These are phyloP conservation scores for Parsonsia alboflavescens DNA, from an alignment of 257 asterid species.

Conservation along the genomic window DNA sequence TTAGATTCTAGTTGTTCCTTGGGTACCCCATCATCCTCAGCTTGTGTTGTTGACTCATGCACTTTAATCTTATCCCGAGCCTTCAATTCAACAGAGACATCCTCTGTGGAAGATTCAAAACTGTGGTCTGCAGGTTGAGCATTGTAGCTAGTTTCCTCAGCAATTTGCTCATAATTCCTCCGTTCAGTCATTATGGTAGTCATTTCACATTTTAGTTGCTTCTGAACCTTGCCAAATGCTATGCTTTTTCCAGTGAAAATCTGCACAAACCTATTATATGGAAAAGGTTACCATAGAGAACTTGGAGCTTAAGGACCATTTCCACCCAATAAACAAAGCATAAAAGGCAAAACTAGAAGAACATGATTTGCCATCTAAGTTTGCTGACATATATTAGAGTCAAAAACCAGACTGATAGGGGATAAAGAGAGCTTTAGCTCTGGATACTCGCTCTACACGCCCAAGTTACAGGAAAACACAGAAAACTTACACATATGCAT, in stretches of 20 bases:
- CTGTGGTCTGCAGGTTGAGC: slow-evolving; percentile 9
- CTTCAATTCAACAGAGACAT: slow-evolving; percentile 14
- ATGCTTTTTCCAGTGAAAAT: slow-evolving; percentile 54
- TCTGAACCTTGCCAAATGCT: slow-evolving; percentile 66
- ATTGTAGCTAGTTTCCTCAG: slow-evolving; percentile 10
- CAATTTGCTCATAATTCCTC: slow-evolving; percentile 22
- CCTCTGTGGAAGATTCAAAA: slow-evolving; percentile 24
- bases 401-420: background rate
- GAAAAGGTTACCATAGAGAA: background rate
- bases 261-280: slow-evolving; percentile 59
- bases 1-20: slow-evolving; percentile 7
- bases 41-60: slow-evolving; percentile 12
- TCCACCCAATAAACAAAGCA: background rate
- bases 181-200: slow-evolving; percentile 24
- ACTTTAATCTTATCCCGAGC: slow-evolving; percentile 28
- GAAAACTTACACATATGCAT: slow-evolving; percentile 57
- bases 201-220: slow-evolving; percentile 67
- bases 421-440: background rate
- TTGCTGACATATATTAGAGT: background rate
- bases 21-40: slow-evolving; percentile 27
- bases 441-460: background rate
- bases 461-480: background rate
- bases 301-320: background rate
- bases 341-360: background rate
- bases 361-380: background rate